These are phyloP conservation scores for Hypomontagnella monticulosa DNA, from an alignment of 495 filamentous ascomycete genomes.

Conservation along the genomic window DNA sequence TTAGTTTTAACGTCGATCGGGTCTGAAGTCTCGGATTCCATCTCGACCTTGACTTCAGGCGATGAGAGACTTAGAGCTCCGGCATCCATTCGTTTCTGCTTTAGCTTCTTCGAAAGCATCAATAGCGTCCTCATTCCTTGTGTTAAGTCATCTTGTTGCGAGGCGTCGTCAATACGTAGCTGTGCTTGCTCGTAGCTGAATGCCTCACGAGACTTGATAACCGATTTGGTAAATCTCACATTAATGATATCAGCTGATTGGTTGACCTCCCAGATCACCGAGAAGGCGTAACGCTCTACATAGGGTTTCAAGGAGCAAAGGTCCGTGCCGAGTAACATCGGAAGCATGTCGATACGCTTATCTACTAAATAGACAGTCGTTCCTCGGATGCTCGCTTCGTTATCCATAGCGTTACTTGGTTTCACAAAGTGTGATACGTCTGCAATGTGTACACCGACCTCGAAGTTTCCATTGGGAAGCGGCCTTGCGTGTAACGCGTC, in stretches of 20 bases:
- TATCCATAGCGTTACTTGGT: constrained; percentile 96
- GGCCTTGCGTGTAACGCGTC: constrained; percentile 90
- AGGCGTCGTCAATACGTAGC: constrained; percentile 85
- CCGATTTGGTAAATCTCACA: constrained; percentile 90
- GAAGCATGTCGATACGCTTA: constrained; percentile 99
- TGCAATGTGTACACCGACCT: constrained; percentile 98
- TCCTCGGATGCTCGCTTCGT: constrained; percentile 89
- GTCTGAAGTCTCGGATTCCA: constrained; percentile 93
- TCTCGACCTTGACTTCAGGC: constrained; percentile 93
- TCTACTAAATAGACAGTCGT: constrained; percentile 98
- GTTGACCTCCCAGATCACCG: constrained; percentile 91
- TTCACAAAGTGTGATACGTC: constrained; percentile 99
- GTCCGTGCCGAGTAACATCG: constrained; percentile 93
- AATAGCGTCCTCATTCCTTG: constrained; percentile 88
- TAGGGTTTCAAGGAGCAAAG: constrained; percentile 97
- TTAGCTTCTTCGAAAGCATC: constrained; percentile 91
- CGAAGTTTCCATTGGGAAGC: constrained; percentile 91
- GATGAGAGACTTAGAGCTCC: constrained; percentile 94
- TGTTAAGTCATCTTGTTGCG: constrained; percentile 87
- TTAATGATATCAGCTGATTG: constrained; percentile 84
- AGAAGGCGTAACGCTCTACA: constrained; percentile 97
- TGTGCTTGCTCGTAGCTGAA: constrained; percentile 98
- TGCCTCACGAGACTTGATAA: constrained; percentile 96
- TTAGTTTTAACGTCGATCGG: constrained; percentile 97
- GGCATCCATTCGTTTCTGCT: constrained; percentile 93